Base-by-base conservation (phyloP, 106 monocot genomes). In the Amphibolis antarctica region DNA sequence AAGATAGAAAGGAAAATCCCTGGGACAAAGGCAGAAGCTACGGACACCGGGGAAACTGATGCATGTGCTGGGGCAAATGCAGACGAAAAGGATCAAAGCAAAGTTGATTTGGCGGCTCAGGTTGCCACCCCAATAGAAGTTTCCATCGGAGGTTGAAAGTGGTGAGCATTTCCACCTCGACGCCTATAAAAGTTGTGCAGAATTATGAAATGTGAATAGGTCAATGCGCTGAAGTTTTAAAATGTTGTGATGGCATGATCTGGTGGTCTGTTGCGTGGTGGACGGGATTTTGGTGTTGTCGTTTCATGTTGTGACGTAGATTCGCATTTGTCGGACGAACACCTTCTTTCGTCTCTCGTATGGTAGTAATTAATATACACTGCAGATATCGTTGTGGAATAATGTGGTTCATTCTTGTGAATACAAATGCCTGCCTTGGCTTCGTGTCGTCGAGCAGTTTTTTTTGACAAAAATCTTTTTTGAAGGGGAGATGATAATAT, bases 1-100 rank as follows among this genome's bases (percentile, higher is more conserved):
- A 78, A 74, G 28, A 1, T 56, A 24, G 56, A 57, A 56, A 31
- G 17, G 19, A 66, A 53, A 68, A 5, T 43, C 28, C 46, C n/a
- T 12, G 44, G 9, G 5, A 3, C 19, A 1, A 68, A 44, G 12
- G 44, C 57, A 9, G 45, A 58, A 25, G 68, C 28, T 4, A 10
- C 43, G 9, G 20, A 45, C 13, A 12, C 44, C 1, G 42, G 1
- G 1, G 12, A 44, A 62, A n/a, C 26, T 44, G 42, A 62, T 21
- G 44, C 9, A 13, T 12, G 15, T 30, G 1, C 0, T 59, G 59
- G 12, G 23, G 17, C 21, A 9, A 59, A 15, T 15, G n/a, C 59
- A 21, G n/a, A 2, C 22, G 62, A 18, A 9, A 12, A n/a, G 9
- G 42, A n/a, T 44, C 44, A 11, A 5, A 62, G 10, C 20, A 44